These are phyloP conservation scores for Guadua angustifolia DNA, from an alignment of 176 grass and related monocot species.

Conservation along the genomic window DNA sequence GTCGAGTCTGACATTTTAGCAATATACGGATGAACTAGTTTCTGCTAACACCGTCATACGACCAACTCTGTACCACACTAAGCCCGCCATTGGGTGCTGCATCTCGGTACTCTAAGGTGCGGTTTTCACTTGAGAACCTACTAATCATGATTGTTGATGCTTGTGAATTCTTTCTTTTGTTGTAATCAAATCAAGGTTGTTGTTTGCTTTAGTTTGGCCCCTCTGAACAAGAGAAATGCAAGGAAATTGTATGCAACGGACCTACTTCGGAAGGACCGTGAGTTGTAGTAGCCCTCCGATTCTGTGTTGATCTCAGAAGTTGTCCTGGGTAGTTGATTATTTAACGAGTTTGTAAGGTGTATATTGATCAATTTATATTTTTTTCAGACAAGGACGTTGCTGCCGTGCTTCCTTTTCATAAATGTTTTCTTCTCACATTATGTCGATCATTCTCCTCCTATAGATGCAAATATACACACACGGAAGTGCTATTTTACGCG, in stretches of 20 bases:
- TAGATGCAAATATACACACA: no score
- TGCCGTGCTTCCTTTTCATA: background rate
- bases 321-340: background rate
- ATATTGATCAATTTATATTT: background rate
- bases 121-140: constrained; percentile 42
- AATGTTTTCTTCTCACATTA: background rate
- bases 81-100: constrained; percentile 36
- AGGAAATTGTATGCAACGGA: background rate
- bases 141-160: constrained; percentile 41
- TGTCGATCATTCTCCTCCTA: background rate
- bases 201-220: background rate
- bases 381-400: no score
- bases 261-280: no score
- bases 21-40: constrained; percentile 35
- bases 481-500: no score
- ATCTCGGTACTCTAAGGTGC: constrained; percentile 9
- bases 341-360: background rate
- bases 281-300: background rate
- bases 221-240: background rate
- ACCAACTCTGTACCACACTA: constrained; percentile 40
- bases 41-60: constrained; percentile 44
- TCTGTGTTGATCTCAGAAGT: background rate
- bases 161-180: constrained; percentile 44
- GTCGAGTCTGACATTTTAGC: constrained; percentile 46
- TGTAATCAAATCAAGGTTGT: constrained; percentile 31